phyloP scores from a whole-genome alignment of 306 rosid species.

The Cucumis hystrix region DNA sequence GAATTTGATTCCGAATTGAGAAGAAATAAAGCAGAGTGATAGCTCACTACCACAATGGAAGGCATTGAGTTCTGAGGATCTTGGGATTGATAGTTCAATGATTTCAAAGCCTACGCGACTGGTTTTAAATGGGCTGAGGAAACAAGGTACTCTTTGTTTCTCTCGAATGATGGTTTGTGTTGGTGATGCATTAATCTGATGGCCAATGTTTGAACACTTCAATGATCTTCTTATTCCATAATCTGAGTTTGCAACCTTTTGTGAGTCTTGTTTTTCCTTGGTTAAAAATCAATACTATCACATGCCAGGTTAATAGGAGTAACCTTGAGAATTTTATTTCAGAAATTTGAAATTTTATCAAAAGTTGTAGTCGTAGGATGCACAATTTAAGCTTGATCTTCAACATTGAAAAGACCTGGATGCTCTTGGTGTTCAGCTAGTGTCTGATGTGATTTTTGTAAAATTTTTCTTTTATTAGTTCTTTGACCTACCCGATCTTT shows the following conservation, averaged over 20 bases:
- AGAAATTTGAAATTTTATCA: not conserved
- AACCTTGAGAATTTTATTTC: not conserved
- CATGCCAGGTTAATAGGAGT: not conserved
- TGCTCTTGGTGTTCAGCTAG: not conserved
- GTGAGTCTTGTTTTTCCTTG: not conserved
- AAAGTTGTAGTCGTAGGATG: not conserved
- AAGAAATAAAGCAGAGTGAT: not conserved
- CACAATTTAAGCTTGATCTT: not conserved
- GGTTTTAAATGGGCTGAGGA: constrained; percentile 16
- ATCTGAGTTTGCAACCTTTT: not conserved
- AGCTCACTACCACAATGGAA: constrained; percentile 16
- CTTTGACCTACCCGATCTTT: not conserved
- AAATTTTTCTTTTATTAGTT: not conserved
- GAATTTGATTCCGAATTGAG: not conserved
- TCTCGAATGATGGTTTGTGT: not conserved
- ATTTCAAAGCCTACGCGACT: constrained; percentile 19
- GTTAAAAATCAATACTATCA: not conserved
- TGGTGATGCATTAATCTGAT: not conserved
- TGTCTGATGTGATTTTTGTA: not conserved
- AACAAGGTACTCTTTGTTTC: constrained; percentile 9
- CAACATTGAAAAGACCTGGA: not conserved
- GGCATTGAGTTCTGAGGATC: constrained; percentile 16
- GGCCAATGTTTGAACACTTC: not conserved
- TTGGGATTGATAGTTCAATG: constrained; percentile 20
- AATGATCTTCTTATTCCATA: not conserved